Evolutionary conservation across 2,329 filamentous ascomycete species (phyloP).

Genomic region (Monosporascus cannonballus): DNA sequence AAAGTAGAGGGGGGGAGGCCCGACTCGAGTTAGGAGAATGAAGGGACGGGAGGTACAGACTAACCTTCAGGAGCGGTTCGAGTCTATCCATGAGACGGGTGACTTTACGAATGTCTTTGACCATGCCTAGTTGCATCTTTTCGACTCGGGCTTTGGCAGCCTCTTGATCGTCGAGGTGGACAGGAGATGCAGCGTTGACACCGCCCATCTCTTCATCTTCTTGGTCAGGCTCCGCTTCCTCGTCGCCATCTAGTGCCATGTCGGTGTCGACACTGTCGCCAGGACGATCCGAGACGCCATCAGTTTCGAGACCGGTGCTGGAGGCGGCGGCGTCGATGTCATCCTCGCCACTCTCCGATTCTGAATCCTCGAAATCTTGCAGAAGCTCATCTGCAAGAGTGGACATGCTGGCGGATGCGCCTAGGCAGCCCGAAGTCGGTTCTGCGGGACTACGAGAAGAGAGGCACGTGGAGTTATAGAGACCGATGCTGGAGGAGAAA

Average conservation of each 20-base stretch:
- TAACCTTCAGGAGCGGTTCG: slow-evolving; percentile 76
- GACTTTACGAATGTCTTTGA: slow-evolving; percentile 75
- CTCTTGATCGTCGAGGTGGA: slow-evolving; percentile 57
- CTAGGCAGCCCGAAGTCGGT: background rate
- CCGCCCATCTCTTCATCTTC: slow-evolving; percentile 54
- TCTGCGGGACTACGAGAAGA: too few species aligned
- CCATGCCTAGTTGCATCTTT: slow-evolving; percentile 68
- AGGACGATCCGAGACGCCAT: slow-evolving; percentile 33
- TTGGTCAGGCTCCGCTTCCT: slow-evolving; percentile 49
- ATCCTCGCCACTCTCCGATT: slow-evolving; percentile 65
- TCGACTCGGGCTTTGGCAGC: slow-evolving; percentile 74
- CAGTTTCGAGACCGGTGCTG: slow-evolving; percentile 37
- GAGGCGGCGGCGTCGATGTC: slow-evolving; percentile 43
- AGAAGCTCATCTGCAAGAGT: slow-evolving; percentile 88
- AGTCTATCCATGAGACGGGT: slow-evolving; percentile 76
- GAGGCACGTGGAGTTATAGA: background rate
- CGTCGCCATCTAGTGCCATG: slow-evolving; percentile 56
- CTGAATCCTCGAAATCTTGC: slow-evolving; percentile 84
- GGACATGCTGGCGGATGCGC: slow-evolving; percentile 55
- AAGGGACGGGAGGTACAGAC: slow-evolving; percentile 29
- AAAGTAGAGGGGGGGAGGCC: background rate
- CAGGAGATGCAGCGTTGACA: slow-evolving; percentile 32
- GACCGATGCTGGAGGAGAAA: background rate
- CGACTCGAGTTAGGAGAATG: slow-evolving; percentile 10
- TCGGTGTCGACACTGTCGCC: slow-evolving; percentile 18